phyloP scores from a whole-genome alignment of 352 stramenopile genomes.

The Phytophthora agathidicida region DNA sequence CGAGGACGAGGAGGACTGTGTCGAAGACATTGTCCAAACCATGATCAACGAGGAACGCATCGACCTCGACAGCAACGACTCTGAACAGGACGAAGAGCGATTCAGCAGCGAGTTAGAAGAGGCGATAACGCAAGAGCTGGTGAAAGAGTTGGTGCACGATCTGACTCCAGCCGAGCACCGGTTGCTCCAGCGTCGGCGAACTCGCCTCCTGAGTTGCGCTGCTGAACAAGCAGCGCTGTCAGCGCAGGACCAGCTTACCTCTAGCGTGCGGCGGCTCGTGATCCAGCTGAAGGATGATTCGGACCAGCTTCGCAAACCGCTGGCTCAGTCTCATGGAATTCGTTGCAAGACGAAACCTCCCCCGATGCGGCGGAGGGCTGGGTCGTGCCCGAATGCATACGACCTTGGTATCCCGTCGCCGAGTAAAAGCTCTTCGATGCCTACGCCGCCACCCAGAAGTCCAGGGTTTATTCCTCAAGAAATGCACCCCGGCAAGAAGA shows the following conservation, averaged over 20 bases:
- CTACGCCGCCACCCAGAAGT: constrained; percentile 11
- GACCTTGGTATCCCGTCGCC: constrained; percentile 22
- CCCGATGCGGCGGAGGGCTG: constrained; percentile 49
- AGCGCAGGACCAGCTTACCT: constrained; percentile 71
- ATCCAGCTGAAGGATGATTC: constrained; percentile 77
- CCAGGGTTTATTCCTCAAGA: constrained; percentile 16
- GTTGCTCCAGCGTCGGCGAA: constrained; percentile 21
- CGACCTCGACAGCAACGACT: constrained; percentile 17
- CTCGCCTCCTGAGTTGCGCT: constrained; percentile 26
- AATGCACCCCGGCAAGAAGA: constrained; percentile 25
- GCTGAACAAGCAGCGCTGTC: constrained; percentile 39
- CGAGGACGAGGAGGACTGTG: constrained; percentile 16
- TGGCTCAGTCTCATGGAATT: constrained; percentile 31
- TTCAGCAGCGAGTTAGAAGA: constrained; percentile 22
- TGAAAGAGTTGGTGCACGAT: constrained; percentile 21
- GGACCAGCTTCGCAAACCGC: constrained; percentile 37
- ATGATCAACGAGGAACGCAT: constrained; percentile 21
- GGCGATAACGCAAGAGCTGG: background rate
- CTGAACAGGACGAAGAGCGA: background rate
- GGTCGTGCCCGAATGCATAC: constrained; percentile 69
- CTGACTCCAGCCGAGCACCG: constrained; percentile 20
- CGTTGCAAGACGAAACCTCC: constrained; percentile 15
- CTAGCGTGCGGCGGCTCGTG: constrained; percentile 76
- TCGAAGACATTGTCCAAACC: constrained; percentile 25
- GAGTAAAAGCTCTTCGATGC: constrained; percentile 8